Evolutionary conservation across 352 stramenopile species (phyloP).

Genomic region (Peronospora belbahrii): DNA sequence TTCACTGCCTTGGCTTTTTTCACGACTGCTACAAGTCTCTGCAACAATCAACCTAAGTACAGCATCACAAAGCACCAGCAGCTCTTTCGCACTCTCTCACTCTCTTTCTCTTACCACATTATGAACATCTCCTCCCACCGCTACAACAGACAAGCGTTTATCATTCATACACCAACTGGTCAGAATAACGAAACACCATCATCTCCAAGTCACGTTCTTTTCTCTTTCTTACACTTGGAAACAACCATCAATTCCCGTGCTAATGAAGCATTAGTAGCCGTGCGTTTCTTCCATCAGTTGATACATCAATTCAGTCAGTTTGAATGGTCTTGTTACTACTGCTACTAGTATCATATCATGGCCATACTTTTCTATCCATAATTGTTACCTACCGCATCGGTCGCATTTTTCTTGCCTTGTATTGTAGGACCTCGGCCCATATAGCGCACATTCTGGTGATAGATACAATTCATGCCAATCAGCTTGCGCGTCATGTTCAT

Average conservation of each 20-base stretch:
- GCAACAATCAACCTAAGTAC: background rate
- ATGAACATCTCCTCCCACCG: constrained; percentile 48
- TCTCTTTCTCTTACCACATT: constrained; percentile 74
- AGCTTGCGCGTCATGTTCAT: constrained; percentile 2
- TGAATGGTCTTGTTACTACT: no score
- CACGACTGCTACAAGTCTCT: constrained; percentile 46
- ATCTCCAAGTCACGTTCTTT: background rate
- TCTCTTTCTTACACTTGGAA: constrained; percentile 44
- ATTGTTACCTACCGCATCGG: constrained; percentile 57
- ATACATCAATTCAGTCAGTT: background rate
- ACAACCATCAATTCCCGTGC: constrained; percentile 65
- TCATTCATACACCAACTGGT: no score
- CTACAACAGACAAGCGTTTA: constrained; percentile 5
- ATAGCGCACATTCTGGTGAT: constrained; percentile 41
- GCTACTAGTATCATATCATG: no score
- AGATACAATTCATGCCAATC: constrained; percentile 13
- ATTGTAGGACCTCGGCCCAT: constrained; percentile 82
- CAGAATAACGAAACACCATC: background rate
- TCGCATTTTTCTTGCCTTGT: constrained; percentile 73
- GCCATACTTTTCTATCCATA: constrained; percentile 23
- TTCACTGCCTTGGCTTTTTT: constrained; percentile 75
- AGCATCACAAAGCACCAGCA: background rate
- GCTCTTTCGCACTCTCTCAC: no score
- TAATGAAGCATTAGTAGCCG: constrained; percentile 68
- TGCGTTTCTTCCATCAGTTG: constrained; percentile 48